phyloP scores from a whole-genome alignment of 352 stramenopile species.

The Phytophthora pinifolia region DNA sequence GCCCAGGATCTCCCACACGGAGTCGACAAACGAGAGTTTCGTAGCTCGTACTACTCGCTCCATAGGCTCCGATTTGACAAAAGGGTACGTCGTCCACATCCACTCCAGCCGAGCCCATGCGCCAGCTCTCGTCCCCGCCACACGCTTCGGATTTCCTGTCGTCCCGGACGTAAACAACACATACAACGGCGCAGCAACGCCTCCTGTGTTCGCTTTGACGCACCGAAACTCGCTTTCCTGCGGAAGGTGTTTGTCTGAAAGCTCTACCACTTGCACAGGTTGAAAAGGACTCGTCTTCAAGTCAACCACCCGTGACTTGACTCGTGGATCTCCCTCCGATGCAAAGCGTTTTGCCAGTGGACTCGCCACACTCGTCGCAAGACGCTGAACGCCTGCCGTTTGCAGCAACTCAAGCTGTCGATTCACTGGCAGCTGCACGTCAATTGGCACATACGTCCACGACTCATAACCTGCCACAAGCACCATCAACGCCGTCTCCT shows the following conservation, averaged over 20 bases:
- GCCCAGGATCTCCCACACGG: conserved; percentile 59
- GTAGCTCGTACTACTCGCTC: conserved; percentile 50
- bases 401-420: conserved; percentile 34
- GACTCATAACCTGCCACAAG: conserved; percentile 25
- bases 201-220: background rate
- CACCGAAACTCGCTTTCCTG: background rate
- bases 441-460: conserved; percentile 52
- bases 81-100: conserved; percentile 48
- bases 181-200: conserved; percentile 36
- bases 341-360: conserved; percentile 24
- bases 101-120: conserved; percentile 46
- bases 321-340: background rate
- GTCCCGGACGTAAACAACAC: conserved; percentile 65
- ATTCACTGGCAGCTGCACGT: conserved; percentile 30
- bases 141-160: conserved; percentile 42
- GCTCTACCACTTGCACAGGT: conserved; percentile 23
- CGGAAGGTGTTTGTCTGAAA: conserved; percentile 6
- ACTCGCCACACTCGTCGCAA: conserved; percentile 35
- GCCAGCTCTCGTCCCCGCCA: conserved; percentile 46
- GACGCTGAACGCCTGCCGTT: conserved; percentile 17
- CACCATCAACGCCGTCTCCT: conserved; percentile 51
- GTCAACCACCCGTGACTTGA: conserved; percentile 3
- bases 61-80: conserved; percentile 9
- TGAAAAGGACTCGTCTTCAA: conserved; percentile 23
- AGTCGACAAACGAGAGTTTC: conserved; percentile 51